These are phyloP conservation scores for Gossypium mustelinum DNA, from an alignment of 345 rosid species.

Conservation along the genomic window DNA sequence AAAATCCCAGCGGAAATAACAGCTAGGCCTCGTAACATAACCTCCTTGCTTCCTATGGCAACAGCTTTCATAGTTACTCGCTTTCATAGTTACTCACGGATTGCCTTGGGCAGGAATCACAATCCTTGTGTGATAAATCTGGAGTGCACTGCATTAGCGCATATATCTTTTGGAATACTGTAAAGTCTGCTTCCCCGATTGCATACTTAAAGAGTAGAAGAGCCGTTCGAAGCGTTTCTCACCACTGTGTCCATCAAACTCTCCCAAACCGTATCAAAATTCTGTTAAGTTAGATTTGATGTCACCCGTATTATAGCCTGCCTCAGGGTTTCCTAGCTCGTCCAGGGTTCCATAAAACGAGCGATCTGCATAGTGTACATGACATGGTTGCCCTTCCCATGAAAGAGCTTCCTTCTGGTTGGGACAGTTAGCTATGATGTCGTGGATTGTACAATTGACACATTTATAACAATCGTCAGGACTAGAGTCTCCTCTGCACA, in stretches of 20 bases:
- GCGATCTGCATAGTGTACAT: slow-evolving; percentile 18
- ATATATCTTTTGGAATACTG: slow-evolving; percentile 22
- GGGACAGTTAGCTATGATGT: slow-evolving; percentile 17
- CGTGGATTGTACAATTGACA: background rate
- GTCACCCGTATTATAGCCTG: background rate
- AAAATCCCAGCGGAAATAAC: slow-evolving; percentile 43
- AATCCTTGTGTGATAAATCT: slow-evolving; percentile 33
- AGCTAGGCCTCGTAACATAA: slow-evolving; percentile 31
- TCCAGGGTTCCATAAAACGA: slow-evolving; percentile 8
- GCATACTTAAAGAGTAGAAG: slow-evolving; percentile 30
- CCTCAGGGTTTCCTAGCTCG: background rate
- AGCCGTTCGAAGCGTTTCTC: slow-evolving; percentile 23
- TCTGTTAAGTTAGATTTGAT: slow-evolving; percentile 10
- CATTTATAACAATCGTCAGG: background rate
- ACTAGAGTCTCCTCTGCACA: slow-evolving; percentile 22
- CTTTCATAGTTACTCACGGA: background rate
- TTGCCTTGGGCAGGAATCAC: slow-evolving; percentile 25
- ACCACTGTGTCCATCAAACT: slow-evolving; percentile 19
- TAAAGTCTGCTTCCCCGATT: slow-evolving; percentile 25
- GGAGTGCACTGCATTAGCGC: slow-evolving; percentile 51
- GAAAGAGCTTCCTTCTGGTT: slow-evolving; percentile 17
- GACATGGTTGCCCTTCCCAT: background rate
- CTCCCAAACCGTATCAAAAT: slow-evolving; percentile 29
- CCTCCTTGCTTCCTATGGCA: slow-evolving; percentile 38
- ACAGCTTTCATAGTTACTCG: background rate